Conservation (phyloP, 1,284 basidiomycete genomes). For the Salmacisia buchloeana region DNA sequence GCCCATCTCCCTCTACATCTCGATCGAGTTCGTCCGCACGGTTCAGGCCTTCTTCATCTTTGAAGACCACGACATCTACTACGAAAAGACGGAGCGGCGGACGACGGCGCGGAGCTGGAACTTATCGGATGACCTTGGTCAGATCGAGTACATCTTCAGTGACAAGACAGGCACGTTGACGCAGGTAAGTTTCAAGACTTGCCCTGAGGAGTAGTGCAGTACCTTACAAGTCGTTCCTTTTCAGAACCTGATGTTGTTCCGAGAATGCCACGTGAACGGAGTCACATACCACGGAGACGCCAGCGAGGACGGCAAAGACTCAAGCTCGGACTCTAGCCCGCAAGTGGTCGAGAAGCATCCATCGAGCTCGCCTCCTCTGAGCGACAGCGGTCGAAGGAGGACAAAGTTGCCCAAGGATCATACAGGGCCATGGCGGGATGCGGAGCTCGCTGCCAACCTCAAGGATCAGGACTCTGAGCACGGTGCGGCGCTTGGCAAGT, state of each 20-base stretch:
- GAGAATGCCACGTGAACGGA: slow-evolving; percentile 81
- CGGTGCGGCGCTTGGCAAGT: slow-evolving; percentile 61
- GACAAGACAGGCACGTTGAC: slow-evolving; percentile 98
- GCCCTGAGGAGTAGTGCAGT: no score
- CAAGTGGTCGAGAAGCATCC: background rate
- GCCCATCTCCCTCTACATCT: slow-evolving; percentile 97
- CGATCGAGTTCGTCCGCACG: slow-evolving; percentile 98
- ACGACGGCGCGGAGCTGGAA: slow-evolving; percentile 95
- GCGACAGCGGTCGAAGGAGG: slow-evolving; percentile 41
- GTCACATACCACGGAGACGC: slow-evolving; percentile 81
- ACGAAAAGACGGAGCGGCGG: slow-evolving; percentile 69
- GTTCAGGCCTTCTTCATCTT: slow-evolving; percentile 97
- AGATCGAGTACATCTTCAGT: slow-evolving; percentile 97
- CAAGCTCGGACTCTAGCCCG: background rate
- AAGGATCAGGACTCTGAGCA: background rate
- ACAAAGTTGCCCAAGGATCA: slow-evolving; percentile 1
- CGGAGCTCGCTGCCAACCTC: background rate
- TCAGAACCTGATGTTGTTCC: slow-evolving; percentile 90
- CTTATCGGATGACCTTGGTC: slow-evolving; percentile 94
- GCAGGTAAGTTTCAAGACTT: slow-evolving; percentile 55
- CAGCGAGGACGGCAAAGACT: slow-evolving; percentile 58
- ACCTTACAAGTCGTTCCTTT: no score
- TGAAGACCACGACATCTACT: slow-evolving; percentile 73
- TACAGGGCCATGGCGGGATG: slow-evolving; percentile 2
- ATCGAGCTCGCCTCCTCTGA: slow-evolving; percentile 58